Base-by-base conservation (phyloP, 345 rosid species). In the thale cress (Arabidopsis thaliana) region DNA sequence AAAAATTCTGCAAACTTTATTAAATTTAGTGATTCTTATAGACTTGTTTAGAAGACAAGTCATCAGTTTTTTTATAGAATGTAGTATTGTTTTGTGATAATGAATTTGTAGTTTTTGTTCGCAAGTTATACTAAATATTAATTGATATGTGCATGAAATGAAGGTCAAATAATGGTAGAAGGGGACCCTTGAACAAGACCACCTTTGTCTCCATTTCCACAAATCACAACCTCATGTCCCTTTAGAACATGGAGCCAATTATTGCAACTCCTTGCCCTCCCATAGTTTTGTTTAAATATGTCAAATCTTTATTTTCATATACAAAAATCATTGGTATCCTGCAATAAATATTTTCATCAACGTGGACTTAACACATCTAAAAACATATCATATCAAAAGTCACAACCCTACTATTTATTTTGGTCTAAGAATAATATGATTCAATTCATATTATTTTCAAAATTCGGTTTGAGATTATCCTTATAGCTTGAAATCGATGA, bases 141-240 rank as follows among this genome's bases (percentile, higher is more conserved):
- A 66, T 48, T 37, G 48, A 66, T 46, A 12, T 40, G 67, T 28
- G 5, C 11, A 59, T 50, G 46, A 41, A 23, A 59, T 67, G 59
- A 68, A 75, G 46, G 51, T 51, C 46, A 67, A 53, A 70, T 77
- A 63, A 77, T 63, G 56, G 66, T 20, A 36, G 38, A 63, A 23
- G 45, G 59, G 75, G 76, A 70, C 48, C 80, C 80, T 4, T 63
- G 45, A 70, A 28, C 49, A 51, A 33, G 71, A 70, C 80, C 59
- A 69, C 65, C 56, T 36, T 69, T 61, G 79, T 63, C 70, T 69
- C 30, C 69, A 41, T 52, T 51, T 34, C 59, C 69, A 61, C 24
- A 68, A 65, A 57, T 57, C 59, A 74, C 46, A 69, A 45, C 25
- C 6, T 4, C 41, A 61, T 69, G 75, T 62, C 75, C 14, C 80